Evolutionary conservation across 176 grass and related monocot genomes (phyloP), one percentile per base, ranked within the genome.

Genomic region (Oryza meyeriana): DNA sequence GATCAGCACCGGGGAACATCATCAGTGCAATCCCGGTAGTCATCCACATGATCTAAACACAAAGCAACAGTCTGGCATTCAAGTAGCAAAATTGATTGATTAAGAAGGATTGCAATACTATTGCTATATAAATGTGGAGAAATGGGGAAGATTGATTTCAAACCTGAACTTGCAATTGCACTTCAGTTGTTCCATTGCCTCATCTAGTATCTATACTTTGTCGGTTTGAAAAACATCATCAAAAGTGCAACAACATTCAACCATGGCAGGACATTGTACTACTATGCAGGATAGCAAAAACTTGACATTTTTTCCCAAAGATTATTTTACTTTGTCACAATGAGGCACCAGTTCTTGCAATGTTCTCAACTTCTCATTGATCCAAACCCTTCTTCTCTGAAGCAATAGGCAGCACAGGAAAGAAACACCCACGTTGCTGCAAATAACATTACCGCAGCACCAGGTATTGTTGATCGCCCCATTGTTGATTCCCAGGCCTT

Each of bases 91-190:
- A 27, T 2, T 35, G 2, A 62, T 31, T 33, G 39, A 75, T 70
- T 16, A 12, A 42, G 17, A 77, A 42, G 28, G 45, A 66, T 22
- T 12, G 18, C 7, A 59, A 38, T 83, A 28, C 34, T 3, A 35
- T 35, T 35, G 5, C 25, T 76, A 55, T 31, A 47, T 47, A 61
- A 11, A 62, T 48, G 52, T 10, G 18, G 36, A 32, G 8, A 63
- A 55, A 64, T 30, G 40, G 24, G 17, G 42, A 69, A 72, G 24
- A 63, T 27, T 42, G 10, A 42, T 71, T 72, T 66, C 29, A 18
- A 44, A 94, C 92, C 95, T 97, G 95, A 87, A 97, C 80, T 89
- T 97, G 95, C 86, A 94, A 32, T 69, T 98, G 95, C 8, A 98
- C 70, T 98, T 98, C 67, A 98, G 24, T 75, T 98, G 94, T 44